Conservation (phyloP, 108 stramenopile species). For the Discostella stelligeroides region DNA sequence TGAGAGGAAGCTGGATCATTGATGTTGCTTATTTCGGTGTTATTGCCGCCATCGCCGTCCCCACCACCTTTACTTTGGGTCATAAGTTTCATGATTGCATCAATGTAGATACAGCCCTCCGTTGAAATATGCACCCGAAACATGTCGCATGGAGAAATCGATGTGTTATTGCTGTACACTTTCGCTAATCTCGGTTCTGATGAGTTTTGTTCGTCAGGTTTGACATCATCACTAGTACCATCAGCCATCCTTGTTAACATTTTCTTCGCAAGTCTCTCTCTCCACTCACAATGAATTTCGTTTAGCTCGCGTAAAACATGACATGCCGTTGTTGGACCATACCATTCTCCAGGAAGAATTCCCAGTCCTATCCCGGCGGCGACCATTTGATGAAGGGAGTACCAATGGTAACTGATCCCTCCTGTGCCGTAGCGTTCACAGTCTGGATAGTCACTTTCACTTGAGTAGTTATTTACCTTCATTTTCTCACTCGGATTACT, state of each 20-base stretch:
- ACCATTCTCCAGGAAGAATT: conserved; percentile 90
- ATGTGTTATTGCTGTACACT: neutral
- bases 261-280: conserved; percentile 13
- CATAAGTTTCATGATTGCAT: conserved; percentile 74
- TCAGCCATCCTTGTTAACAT: neutral
- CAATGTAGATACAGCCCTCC: conserved; percentile 85
- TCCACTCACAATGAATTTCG: conserved; percentile 48
- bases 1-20: conserved; percentile 5
- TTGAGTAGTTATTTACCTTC: neutral
- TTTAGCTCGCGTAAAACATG: conserved; percentile 81
- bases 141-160: conserved; percentile 9
- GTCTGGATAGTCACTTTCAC: neutral
- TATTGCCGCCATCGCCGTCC: neutral
- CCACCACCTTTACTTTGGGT: neutral
- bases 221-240: no score
- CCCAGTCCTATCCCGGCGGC: conserved; percentile 77
- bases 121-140: conserved; percentile 79
- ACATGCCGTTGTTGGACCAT: conserved; percentile 85
- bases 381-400: conserved; percentile 87
- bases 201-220: neutral
- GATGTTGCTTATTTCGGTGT: neutral
- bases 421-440: conserved; percentile 1
- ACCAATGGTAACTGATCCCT: conserved; percentile 44
- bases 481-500: neutral
- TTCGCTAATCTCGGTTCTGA: no score